These are phyloP conservation scores for Cyclotella sp. DNA, from an alignment of 108 stramenopile species.

Conservation along the genomic window DNA sequence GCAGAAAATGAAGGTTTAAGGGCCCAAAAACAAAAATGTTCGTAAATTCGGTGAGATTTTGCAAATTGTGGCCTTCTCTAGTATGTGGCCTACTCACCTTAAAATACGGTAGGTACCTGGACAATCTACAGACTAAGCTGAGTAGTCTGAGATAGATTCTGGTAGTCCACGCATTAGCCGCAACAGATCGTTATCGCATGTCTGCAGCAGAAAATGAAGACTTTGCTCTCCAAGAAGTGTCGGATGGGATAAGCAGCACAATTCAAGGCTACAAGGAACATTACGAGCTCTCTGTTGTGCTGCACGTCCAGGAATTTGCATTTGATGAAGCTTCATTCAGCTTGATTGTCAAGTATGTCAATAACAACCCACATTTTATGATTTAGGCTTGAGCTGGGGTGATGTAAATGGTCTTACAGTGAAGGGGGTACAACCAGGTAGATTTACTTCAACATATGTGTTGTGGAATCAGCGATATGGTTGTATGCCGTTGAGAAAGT, in stretches of 20 bases:
- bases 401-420: constrained; percentile 87
- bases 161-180: no score
- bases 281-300: constrained; percentile 71
- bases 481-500: constrained; percentile 50
- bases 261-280: constrained; percentile 77
- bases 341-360: constrained; percentile 72
- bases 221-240: constrained; percentile 39
- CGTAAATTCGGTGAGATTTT: no score
- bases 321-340: constrained; percentile 79
- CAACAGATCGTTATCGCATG: constrained; percentile 38
- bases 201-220: constrained; percentile 22
- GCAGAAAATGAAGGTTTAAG: no score
- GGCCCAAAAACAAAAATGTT: no score
- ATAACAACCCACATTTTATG: constrained; percentile 69
- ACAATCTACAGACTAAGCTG: no score
- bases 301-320: constrained; percentile 88
- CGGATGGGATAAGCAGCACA: constrained; percentile 48
- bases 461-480: constrained; percentile 75
- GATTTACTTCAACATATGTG: constrained; percentile 83
- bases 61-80: no score
- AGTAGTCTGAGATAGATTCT: no score
- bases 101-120: no score
- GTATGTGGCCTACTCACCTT: no score
- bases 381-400: constrained; percentile 86
- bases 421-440: constrained; percentile 77